Base-by-base conservation (phyloP, 805 yeast species). In the Myxozyma neotropica region DNA sequence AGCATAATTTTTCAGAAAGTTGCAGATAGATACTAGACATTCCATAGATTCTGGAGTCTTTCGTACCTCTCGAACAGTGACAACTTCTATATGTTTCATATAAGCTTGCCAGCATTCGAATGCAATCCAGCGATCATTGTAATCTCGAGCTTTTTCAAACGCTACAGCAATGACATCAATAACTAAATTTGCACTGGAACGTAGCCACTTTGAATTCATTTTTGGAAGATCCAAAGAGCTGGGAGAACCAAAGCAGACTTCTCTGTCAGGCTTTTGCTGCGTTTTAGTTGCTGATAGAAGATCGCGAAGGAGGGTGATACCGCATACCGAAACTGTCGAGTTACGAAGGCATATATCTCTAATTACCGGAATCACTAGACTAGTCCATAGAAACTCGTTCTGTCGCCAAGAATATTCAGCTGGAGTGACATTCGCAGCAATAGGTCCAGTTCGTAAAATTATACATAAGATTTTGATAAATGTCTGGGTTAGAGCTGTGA, bases 21-120 rank as follows among this genome's bases (percentile, higher is more conserved):
- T 60, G 45, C 58, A 61, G 13, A 53, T 53, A 15, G 39, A 31
- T 5, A 52, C 57, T 8, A 61, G 31, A n/a, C 64, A 53, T 5
- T 44, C 57, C 17, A 47, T 35, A 6, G 64, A 24, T 21, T 59
- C 65, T 1, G 57, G n/a, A 23, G 65, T 59, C 12, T 35, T 55
- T 26, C 63, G 59, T 19, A 61, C 63, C 35, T 61, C 65, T 15
- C 65, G 43, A 35, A 45, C 51, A 1, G 57, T 46, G 17, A 54
- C 46, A 1, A 57, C 35, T 3, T 52, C 53, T 10, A 61, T 44
- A 35, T 42, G 54, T 31, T 33, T 40, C 51, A 61, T 42, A 19
- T 21, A 58, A 15, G 55, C 54, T 10, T 10, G 17, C 65, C 65
- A 61, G 24, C 64, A 43, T 15, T 17, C 23, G 7, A 51, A 35